These are phyloP conservation scores for Metarhizium brunneum DNA, from an alignment of 2,329 filamentous ascomycete genomes.

Conservation along the genomic window DNA sequence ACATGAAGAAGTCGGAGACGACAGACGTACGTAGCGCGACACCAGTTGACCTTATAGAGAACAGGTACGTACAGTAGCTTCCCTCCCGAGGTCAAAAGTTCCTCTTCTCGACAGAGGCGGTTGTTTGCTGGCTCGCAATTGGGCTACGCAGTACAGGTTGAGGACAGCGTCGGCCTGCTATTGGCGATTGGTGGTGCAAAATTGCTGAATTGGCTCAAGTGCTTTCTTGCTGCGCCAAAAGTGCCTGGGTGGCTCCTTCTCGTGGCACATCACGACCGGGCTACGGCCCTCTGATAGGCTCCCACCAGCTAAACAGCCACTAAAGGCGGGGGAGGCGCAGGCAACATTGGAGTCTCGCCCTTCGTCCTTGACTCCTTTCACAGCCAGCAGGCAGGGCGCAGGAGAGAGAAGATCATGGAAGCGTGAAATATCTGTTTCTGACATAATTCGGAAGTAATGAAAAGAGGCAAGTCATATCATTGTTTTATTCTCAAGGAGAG, in stretches of 20 bases:
- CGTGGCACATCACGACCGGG: neutral
- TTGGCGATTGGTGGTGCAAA: neutral
- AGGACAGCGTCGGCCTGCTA: neutral
- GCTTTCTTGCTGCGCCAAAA: constrained; percentile 4
- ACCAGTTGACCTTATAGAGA: constrained; percentile 1
- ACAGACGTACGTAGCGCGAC: constrained; percentile 4
- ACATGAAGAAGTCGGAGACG: constrained; percentile 17
- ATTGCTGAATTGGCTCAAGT: neutral
- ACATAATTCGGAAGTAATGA: too few relatives aligned
- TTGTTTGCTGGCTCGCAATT: neutral
- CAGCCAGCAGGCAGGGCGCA: neutral
- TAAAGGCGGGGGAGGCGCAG: neutral
- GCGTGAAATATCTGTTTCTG: too few relatives aligned
- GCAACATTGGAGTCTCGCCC: neutral
- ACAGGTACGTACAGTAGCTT: neutral
- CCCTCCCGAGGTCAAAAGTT: neutral
- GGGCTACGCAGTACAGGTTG: neutral
- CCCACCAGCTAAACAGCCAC: neutral
- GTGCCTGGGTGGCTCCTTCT: constrained; percentile 1
- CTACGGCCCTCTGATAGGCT: neutral
- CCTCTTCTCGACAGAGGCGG: neutral
- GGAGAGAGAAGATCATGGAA: neutral
- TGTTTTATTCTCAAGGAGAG: too few relatives aligned
- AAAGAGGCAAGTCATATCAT: too few relatives aligned
- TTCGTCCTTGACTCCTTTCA: neutral